Conservation (phyloP, 2,329 filamentous ascomycete genomes). For the Ceratocystis lukuohia region DNA sequence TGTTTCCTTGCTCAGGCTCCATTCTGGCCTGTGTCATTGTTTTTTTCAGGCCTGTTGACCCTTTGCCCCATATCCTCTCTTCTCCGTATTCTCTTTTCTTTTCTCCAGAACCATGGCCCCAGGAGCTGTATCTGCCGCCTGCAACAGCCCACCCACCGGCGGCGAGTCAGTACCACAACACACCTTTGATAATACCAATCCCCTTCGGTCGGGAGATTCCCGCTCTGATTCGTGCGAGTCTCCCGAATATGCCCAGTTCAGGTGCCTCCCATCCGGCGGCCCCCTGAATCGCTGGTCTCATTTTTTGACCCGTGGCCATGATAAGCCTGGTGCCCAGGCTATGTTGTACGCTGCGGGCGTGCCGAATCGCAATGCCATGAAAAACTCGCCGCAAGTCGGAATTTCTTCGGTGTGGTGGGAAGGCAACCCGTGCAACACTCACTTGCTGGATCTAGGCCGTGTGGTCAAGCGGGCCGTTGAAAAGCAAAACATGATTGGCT, state of each 20-base stretch:
- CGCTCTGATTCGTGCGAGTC: not conserved
- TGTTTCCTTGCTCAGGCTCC: not conserved
- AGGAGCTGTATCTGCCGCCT: conserved; percentile 1
- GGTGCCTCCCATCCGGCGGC: conserved; percentile 37
- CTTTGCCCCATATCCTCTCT: not conserved
- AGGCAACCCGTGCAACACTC: conserved; percentile 69
- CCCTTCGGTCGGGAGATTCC: conserved; percentile 1
- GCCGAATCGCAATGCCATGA: conserved; percentile 70
- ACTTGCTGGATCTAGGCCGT: conserved; percentile 59
- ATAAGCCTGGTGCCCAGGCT: conserved; percentile 85
- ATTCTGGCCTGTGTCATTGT: conserved; percentile 7
- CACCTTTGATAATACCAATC: not conserved
- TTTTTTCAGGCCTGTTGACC: not conserved
- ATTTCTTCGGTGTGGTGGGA: conserved; percentile 95
- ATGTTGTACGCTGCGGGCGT: conserved; percentile 94
- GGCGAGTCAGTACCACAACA: not conserved
- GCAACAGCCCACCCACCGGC: not conserved
- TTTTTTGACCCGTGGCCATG: conserved; percentile 68
- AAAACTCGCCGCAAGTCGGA: conserved; percentile 78
- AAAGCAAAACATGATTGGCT: conserved; percentile 77
- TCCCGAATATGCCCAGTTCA: conserved; percentile 41
- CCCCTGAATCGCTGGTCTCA: conserved; percentile 75
- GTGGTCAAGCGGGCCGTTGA: conserved; percentile 71
- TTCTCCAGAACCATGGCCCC: conserved; percentile 4
- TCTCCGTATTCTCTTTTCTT: not conserved